Evolutionary conservation across 352 stramenopile genomes (phyloP).

Genomic region (Phytophthora sp.): DNA sequence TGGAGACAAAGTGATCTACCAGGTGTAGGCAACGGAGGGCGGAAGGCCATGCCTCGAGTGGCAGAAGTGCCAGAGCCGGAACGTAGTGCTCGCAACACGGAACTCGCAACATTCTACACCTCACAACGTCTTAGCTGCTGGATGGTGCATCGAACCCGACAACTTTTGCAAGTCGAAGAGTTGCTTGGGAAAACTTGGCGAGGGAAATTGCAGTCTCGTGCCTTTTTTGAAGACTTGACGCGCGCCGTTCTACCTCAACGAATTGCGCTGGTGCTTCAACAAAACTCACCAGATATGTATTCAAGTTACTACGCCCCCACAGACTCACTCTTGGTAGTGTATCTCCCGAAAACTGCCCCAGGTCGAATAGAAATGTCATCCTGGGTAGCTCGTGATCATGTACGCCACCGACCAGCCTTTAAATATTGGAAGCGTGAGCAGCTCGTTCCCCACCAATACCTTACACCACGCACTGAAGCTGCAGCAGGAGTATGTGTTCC

Average conservation of each 20-base stretch:
- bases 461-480: constrained; percentile 63
- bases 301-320: constrained; percentile 62
- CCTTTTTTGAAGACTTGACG: constrained; percentile 45
- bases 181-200: constrained; percentile 58
- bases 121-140: constrained; percentile 16
- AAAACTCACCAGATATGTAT: constrained; percentile 42
- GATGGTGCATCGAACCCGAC: constrained; percentile 60
- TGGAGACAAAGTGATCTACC: constrained; percentile 66
- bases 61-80: constrained; percentile 43
- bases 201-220: constrained; percentile 53
- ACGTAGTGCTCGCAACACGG: constrained; percentile 63
- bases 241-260: constrained; percentile 63
- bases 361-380: constrained; percentile 50
- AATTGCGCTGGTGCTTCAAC: constrained; percentile 51
- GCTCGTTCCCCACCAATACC: constrained; percentile 48
- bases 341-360: constrained; percentile 50
- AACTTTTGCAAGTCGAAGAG: constrained; percentile 68
- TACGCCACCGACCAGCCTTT: constrained; percentile 71
- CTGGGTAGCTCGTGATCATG: constrained; percentile 64
- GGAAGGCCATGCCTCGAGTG: constrained; percentile 59
- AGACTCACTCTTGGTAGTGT: constrained; percentile 64
- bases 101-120: constrained; percentile 52
- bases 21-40: constrained; percentile 69
- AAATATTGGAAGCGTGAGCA: constrained; percentile 68
- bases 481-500: constrained; percentile 54